Base-by-base conservation (phyloP, 768 basidiomycete species). In the Tricholoma saponaceum region DNA sequence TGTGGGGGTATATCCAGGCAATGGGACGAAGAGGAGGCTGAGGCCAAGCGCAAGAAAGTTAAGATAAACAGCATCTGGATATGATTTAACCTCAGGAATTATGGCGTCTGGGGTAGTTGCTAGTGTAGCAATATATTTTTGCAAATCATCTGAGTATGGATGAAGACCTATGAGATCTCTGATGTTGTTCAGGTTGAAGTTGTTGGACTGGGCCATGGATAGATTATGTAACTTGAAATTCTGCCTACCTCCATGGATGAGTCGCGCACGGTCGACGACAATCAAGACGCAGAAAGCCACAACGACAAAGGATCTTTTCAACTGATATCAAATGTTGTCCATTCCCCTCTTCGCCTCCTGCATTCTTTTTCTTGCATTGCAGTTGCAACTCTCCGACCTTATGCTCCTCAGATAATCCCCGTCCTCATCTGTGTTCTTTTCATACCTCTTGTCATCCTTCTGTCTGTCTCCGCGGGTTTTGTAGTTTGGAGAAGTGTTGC, bases 11-110 rank as follows among this genome's bases (percentile, higher is more conserved):
- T 90, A 90, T 23, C 83, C 86, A 18, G 80, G 74, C 52, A 71
- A 71, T 5, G 92, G 92, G 22, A 77, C 62, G 74, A 89, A 95
- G 63, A 89, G 82, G 47, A 97, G 73, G 61, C 93, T 95, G 64
- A 96, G 65, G 10, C 95, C 95, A 28, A 95, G 78, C 0, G 78
- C 30, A 66, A 79, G 81, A 74, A 92, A 95, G 69, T 92, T 95
- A 75, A 91, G 82, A 76, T 95, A 98, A 61, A 93, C 84, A 7
- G 82, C 81, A 69, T 97, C 92, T 26, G 90, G 68, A 69, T 92
- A 95, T 0, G 84, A 76, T 68, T 91, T 93, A 70, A 93, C 73
- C 63, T 90, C 82, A 30, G 90, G 86, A n/a, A 62, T 63, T 4
- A 67, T 33, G 16, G 60, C 52, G 18, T 60, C 53, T 14, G 68